These are phyloP conservation scores for Myxozyma nipponensis DNA, from an alignment of 805 yeast genomes.

Conservation along the genomic window DNA sequence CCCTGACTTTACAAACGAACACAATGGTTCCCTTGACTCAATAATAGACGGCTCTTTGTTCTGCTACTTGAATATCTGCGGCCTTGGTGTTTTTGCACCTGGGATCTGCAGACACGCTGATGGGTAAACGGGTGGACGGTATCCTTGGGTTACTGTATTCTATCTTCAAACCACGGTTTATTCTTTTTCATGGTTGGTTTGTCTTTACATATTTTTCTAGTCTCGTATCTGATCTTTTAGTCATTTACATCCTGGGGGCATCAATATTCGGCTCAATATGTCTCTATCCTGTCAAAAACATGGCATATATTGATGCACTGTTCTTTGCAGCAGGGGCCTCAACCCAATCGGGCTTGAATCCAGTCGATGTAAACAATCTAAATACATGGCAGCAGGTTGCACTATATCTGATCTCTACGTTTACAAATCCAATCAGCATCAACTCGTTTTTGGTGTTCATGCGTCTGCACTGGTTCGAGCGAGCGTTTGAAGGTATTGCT, in stretches of 20 bases:
- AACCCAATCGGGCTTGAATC: constrained; percentile 90
- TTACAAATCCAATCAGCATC: constrained; percentile 85
- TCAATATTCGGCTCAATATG: constrained; percentile 67
- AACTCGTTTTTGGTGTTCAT: constrained; percentile 74
- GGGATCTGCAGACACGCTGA: no score
- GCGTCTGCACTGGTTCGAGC: constrained; percentile 84
- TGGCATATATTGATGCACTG: constrained; percentile 69
- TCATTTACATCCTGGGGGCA: constrained; percentile 57
- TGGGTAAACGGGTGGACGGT: neutral
- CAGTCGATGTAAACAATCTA: constrained; percentile 63
- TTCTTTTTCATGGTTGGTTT: constrained; percentile 20
- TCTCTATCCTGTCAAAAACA: constrained; percentile 68
- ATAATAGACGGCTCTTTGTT: neutral
- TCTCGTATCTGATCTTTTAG: constrained; percentile 1
- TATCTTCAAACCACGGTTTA: constrained; percentile 22
- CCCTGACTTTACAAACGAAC: no score
- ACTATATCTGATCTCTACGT: constrained; percentile 56
- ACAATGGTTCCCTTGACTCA: no score
- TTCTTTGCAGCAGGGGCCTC: constrained; percentile 72
- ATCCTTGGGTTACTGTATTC: constrained; percentile 3
- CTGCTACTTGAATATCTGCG: neutral
- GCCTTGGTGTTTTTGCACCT: no score
- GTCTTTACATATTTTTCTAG: neutral
- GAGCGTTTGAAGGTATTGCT: constrained; percentile 78
- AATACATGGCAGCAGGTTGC: constrained; percentile 75